Evolutionary conservation across 139 green algal species (phyloP).

Genomic region (Pleodorina starrii): DNA sequence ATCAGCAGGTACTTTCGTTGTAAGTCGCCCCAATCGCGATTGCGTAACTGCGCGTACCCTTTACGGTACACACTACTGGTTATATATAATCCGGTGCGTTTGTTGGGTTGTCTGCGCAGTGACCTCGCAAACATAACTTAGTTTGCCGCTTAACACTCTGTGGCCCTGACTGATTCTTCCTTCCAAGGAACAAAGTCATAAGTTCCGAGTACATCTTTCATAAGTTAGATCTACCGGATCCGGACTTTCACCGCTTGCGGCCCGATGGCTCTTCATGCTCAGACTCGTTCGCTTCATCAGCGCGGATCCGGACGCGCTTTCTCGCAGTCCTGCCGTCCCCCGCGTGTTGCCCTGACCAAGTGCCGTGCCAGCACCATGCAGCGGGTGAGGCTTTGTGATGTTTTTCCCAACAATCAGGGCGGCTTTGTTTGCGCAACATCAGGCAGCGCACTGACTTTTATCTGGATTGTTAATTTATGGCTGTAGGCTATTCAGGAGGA

Average conservation of each 20-base stretch:
- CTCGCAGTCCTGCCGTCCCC: constrained; percentile 7
- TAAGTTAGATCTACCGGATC: constrained; percentile 15
- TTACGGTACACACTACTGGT: background rate
- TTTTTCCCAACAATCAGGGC: background rate
- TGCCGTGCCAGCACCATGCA: background rate
- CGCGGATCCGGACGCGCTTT: constrained; percentile 35
- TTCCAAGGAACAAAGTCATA: background rate
- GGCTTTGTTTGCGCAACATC: background rate
- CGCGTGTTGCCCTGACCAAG: background rate
- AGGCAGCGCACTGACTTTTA: background rate
- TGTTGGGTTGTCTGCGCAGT: no score
- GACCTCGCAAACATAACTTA: no score
- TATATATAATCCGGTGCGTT: no score
- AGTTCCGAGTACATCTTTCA: background rate
- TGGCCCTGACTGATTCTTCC: no score
- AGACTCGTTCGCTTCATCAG: constrained; percentile 34
- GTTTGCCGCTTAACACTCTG: no score
- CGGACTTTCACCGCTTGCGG: background rate
- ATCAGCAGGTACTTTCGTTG: constrained; percentile 6
- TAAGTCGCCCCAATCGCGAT: background rate
- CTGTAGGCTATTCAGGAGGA: constrained; percentile 55
- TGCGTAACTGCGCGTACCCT: background rate
- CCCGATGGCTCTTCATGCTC: constrained; percentile 30
- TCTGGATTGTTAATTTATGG: background rate
- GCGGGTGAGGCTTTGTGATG: background rate